Conservation (phyloP, 148 eudicot genomes). For the Silene conica region DNA sequence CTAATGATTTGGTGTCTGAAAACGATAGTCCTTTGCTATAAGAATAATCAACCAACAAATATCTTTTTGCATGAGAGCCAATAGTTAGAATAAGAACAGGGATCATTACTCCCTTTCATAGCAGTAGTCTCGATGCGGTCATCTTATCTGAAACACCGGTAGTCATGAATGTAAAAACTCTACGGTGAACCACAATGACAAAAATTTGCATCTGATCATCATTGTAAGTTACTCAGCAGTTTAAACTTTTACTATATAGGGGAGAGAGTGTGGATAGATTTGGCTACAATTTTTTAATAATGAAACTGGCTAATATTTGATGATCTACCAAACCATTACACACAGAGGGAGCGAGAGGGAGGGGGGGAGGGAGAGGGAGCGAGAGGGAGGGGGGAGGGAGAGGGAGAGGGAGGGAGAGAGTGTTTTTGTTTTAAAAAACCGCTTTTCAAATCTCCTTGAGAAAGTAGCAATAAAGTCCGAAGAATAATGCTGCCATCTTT, state of each 20-base stretch:
- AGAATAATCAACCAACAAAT: neutral
- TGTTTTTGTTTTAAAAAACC: too few species aligned
- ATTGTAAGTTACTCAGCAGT: neutral
- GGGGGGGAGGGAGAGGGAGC: too few species aligned
- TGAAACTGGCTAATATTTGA: neutral
- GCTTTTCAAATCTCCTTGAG: neutral
- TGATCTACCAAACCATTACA: neutral
- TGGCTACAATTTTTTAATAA: neutral
- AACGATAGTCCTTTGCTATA: neutral
- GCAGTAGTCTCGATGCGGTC: neutral
- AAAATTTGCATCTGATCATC: neutral
- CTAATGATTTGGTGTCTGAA: neutral
- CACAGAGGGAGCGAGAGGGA: too few species aligned
- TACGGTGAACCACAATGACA: neutral
- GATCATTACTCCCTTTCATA: neutral
- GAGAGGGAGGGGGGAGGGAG: too few species aligned
- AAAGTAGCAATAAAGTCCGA: neutral
- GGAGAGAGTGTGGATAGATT: neutral
- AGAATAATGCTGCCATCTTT: neutral
- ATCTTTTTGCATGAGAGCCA: neutral
- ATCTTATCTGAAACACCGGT: neutral
- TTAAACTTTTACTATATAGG: neutral
- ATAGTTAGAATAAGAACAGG: neutral
- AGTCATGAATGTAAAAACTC: neutral
- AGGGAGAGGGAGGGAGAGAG: neutral